These are phyloP conservation scores for Chlamydomonas asymmetrica DNA, from an alignment of 139 green algal genomes.

Conservation along the genomic window DNA sequence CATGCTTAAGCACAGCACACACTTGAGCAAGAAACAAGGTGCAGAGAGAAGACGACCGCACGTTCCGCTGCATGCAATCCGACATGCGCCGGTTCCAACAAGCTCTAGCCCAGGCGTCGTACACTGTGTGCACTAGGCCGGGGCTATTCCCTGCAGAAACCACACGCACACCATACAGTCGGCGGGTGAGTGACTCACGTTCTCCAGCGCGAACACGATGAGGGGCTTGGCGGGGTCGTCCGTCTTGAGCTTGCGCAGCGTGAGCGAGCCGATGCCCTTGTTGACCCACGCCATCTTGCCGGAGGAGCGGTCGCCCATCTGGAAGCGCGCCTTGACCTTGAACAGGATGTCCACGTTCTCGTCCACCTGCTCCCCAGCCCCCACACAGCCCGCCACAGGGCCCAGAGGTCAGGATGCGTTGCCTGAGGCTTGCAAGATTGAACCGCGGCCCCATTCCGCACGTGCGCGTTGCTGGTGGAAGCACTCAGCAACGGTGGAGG, in stretches of 20 bases:
- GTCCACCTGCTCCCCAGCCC: conserved; percentile 1
- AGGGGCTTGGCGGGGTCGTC: conserved; percentile 17
- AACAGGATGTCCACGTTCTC: conserved; percentile 29
- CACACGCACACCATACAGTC: neutral
- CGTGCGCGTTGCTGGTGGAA: neutral
- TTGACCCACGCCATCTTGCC: conserved; percentile 4
- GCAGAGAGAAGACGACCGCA: neutral
- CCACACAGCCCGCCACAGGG: neutral
- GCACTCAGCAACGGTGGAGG: neutral
- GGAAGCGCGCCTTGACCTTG: conserved; percentile 16
- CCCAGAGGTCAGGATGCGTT: neutral
- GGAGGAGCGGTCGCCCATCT: neutral
- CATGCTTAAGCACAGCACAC: neutral
- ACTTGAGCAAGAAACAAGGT: neutral
- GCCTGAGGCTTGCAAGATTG: neutral
- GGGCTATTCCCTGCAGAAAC: neutral
- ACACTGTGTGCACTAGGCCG: too few relatives aligned
- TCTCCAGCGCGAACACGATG: conserved; percentile 16
- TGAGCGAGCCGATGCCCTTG: conserved; percentile 14
- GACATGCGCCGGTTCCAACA: neutral
- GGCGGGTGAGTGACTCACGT: conserved; percentile 6
- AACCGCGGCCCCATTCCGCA: neutral
- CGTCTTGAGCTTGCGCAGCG: conserved; percentile 12
- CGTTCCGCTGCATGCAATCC: neutral
- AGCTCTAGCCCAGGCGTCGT: neutral